Evolutionary conservation across 306 rosid genomes (phyloP).

Genomic region (Cucurbita argyrosperma): DNA sequence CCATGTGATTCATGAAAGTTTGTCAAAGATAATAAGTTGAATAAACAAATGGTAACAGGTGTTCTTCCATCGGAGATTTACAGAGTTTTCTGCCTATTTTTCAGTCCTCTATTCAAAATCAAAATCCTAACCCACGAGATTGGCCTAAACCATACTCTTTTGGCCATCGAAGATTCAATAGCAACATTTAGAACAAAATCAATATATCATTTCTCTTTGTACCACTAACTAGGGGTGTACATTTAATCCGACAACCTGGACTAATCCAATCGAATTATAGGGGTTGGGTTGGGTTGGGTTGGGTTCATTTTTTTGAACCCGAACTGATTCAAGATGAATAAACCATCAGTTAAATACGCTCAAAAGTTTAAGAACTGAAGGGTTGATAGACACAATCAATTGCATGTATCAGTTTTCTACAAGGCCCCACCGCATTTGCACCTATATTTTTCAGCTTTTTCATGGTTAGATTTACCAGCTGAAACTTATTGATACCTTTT

Average conservation of each 20-base stretch:
- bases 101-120: neutral
- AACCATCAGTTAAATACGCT: neutral
- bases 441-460: conserved; percentile 93
- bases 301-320: no score
- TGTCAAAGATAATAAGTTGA: no score
- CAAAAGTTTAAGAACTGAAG: conserved; percentile 34
- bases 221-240: neutral
- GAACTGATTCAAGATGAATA: neutral
- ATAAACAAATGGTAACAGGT: no score
- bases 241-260: no score
- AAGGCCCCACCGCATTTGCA: conserved; percentile 87
- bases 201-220: neutral
- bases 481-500: conserved; percentile 46
- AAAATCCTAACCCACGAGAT: neutral
- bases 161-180: neutral
- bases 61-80: neutral
- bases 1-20: no score
- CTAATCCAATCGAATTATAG: no score
- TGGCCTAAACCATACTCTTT: neutral
- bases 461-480: conserved; percentile 75
- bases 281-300: no score
- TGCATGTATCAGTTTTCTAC: conserved; percentile 89
- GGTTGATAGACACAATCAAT: conserved; percentile 87
- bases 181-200: neutral
- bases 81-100: neutral